Percentiles rank a stretch among this genome's conserved stretches.
Evolutionary conservation across 2,329 filamentous ascomycete species (phyloP).

Genomic region (Phialophora chinensis): DNA sequence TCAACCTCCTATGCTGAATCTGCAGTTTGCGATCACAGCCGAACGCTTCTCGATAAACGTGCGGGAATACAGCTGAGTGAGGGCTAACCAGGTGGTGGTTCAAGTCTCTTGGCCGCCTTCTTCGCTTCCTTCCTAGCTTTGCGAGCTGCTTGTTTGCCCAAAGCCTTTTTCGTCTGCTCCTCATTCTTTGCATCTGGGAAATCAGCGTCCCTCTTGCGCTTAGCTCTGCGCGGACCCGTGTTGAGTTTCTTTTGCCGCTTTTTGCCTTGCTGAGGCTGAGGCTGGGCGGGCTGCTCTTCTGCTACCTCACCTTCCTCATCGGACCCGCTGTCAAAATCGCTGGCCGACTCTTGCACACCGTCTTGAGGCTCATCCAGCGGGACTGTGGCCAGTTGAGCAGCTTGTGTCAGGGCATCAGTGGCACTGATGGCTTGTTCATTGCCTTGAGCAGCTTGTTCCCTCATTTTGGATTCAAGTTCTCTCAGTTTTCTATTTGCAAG

Average conservation of each 20-base stretch:
- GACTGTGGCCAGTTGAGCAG: conserved; percentile 22
- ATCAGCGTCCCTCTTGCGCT: not conserved
- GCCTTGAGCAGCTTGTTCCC: conserved; percentile 23
- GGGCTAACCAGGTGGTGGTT: not conserved
- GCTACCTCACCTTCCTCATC: conserved; percentile 15
- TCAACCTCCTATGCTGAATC: not conserved
- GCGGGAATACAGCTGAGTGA: not conserved
- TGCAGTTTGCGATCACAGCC: not conserved
- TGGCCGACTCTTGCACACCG: not conserved
- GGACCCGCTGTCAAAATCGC: conserved; percentile 3
- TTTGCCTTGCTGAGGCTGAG: not conserved
- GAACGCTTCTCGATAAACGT: not conserved
- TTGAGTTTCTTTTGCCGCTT: not conserved
- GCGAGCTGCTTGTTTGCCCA: not conserved
- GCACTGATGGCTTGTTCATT: conserved; percentile 4
- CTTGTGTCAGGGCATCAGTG: conserved; percentile 25
- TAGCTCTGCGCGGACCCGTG: not conserved
- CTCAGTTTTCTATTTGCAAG: conserved; percentile 53
- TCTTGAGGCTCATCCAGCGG: not conserved
- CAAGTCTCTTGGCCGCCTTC: not conserved
- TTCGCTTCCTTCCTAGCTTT: conserved; percentile 2
- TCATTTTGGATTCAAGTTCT: conserved; percentile 24
- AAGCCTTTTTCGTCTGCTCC: not conserved
- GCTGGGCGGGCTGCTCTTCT: not conserved
- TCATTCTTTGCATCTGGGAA: not conserved